Conservation (phyloP, 495 filamentous ascomycete species). For the Cercophora newfieldiana region DNA sequence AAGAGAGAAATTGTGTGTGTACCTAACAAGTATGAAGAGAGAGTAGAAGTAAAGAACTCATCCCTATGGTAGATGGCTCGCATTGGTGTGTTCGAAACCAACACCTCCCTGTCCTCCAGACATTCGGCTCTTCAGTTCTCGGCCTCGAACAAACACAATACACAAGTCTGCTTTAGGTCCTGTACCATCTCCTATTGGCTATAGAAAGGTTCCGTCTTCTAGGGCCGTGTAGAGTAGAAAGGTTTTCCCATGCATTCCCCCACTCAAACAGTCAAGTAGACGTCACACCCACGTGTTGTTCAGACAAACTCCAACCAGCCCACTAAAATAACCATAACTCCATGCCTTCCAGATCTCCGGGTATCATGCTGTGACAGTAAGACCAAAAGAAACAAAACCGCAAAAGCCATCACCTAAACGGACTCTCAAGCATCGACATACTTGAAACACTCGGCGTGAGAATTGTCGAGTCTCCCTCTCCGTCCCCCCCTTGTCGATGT, state of each 20-base stretch:
- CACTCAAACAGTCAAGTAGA: background rate
- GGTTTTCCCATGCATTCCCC: background rate
- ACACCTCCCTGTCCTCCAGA: too few relatives aligned
- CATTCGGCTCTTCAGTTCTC: too few relatives aligned
- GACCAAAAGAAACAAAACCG: background rate
- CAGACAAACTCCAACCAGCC: background rate
- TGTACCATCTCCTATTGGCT: too few relatives aligned
- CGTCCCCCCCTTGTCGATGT: background rate
- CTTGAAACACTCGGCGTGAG: background rate
- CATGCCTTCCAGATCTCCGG: background rate
- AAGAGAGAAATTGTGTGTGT: too few relatives aligned
- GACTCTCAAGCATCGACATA: background rate
- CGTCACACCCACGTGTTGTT: background rate
- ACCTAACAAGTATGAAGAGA: too few relatives aligned
- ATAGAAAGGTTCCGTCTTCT: too few relatives aligned
- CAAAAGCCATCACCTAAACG: background rate
- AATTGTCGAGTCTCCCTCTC: background rate
- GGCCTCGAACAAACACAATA: too few relatives aligned
- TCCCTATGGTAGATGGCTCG: too few relatives aligned
- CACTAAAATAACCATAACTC: background rate
- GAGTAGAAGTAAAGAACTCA: too few relatives aligned
- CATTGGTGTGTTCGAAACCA: too few relatives aligned
- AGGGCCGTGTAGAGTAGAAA: too few relatives aligned
- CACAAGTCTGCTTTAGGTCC: too few relatives aligned
- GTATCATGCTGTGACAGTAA: background rate